A percentile compares a stretch with the other conserved stretches of the same genome.
Conservation (phyloP, 371 early-diverging fungal species). For the Scutellospora calospora region DNA sequence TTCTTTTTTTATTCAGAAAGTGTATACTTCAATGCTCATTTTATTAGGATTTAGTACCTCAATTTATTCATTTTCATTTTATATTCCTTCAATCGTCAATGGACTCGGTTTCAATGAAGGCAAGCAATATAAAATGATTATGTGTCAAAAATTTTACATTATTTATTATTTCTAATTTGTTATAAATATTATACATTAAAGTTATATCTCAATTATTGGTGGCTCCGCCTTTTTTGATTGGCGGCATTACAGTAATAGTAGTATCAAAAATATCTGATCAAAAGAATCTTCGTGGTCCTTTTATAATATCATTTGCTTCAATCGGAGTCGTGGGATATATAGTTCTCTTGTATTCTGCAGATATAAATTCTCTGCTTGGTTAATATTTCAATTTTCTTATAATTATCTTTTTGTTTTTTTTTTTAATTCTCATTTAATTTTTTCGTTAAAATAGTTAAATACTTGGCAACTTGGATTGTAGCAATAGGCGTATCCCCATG, state of each 20-base stretch:
- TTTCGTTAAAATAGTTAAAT: constrained; percentile 58
- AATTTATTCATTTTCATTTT: constrained; percentile 59
- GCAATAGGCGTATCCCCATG: constrained; percentile 13
- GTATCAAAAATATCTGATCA: constrained; percentile 52
- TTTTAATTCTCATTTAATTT: constrained; percentile 57
- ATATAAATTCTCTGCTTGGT: too few species aligned
- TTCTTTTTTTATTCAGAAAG: constrained; percentile 45
- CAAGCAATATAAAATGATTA: background rate
- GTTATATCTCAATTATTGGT: constrained; percentile 57
- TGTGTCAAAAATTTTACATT: background rate
- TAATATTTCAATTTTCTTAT: too few species aligned
- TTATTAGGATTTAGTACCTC: constrained; percentile 54
- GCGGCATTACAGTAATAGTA: constrained; percentile 48
- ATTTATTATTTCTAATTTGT: background rate
- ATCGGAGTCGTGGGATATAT: constrained; percentile 12
- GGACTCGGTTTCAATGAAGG: constrained; percentile 47
- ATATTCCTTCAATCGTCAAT: constrained; percentile 65
- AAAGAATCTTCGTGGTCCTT: constrained; percentile 49
- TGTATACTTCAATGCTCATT: constrained; percentile 52
- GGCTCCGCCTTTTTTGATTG: constrained; percentile 55
- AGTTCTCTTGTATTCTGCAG: constrained; percentile 33
- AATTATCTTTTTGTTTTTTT: constrained; percentile 38
- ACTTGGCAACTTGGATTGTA: constrained; percentile 51
- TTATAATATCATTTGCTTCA: constrained; percentile 32
- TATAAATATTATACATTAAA: background rate